Base-by-base conservation (phyloP, 2,329 filamentous ascomycete species). In the Fusarium torulosum region DNA sequence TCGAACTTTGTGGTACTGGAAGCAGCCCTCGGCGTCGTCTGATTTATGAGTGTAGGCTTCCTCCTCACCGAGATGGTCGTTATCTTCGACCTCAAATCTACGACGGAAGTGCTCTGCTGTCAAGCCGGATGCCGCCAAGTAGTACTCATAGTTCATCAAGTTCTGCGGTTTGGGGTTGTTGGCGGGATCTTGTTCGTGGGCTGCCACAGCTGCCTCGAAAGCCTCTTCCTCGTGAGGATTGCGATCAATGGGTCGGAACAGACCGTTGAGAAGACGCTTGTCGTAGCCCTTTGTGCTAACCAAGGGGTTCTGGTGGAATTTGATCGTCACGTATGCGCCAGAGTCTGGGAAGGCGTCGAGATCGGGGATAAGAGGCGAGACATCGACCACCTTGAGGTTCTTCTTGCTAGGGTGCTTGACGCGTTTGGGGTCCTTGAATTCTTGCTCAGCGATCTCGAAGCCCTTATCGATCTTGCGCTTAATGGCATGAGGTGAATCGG, bases 291-390 rank as follows among this genome's bases (percentile, higher is more conserved):
- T 80, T 42, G 74, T 63, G 54, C 82, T 80, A 11, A 84, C 79
- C 27, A 91, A 85, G 5, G 89, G 89, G 74, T 89, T 90, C 67
- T 85, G 88, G 51, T 84, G 84, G 77, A 91, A 91, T 77, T 91
- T 91, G 79, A 91, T 83, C 15, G 88, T 88, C 66, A 90, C 86
- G 74, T 91, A 91, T 63, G 88, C 88, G 54, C 89, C 89, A 4
- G 86, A 87, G 76, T 91, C 89, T 46, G 89, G 88, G 79, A 90
- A 90, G n/a, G 88, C 86, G 61, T 90, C 86, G 41, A 89, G 82
- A 72, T 91, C 89, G 7, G 89, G 89, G 19, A 91, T 77, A 38
- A 91, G 77, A 27, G 88, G 88, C 62, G 84, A 85, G 19, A 86
- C 85, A 42, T 89, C 86, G 17, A 89, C 82, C 5, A 90, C 79